Evolutionary conservation across 805 yeast species (phyloP).

Genomic region (Priceomyces fermenticarens): DNA sequence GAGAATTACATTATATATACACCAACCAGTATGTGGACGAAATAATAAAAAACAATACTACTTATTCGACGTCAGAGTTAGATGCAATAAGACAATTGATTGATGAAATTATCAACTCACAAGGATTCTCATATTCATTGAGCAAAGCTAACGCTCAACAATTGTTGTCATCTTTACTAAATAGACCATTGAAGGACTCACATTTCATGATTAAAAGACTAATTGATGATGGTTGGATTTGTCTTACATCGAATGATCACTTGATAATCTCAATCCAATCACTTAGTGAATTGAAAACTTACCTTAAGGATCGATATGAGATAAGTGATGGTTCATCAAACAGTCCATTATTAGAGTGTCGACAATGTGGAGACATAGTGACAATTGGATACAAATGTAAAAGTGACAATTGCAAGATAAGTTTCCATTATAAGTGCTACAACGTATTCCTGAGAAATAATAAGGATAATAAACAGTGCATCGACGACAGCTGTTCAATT

Average conservation of each 20-base stretch:
- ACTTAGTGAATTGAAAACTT: slow-evolving; percentile 46
- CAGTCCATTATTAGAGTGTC: slow-evolving; percentile 45
- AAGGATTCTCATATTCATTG: slow-evolving; percentile 31
- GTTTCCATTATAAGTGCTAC: slow-evolving; percentile 51
- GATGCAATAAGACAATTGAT: slow-evolving; percentile 44
- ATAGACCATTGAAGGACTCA: slow-evolving; percentile 34
- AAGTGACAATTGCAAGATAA: slow-evolving; percentile 26
- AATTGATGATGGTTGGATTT: slow-evolving; percentile 55
- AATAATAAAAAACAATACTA: slow-evolving; percentile 37
- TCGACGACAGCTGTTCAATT: background rate
- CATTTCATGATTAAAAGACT: slow-evolving; percentile 36
- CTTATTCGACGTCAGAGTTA: slow-evolving; percentile 35
- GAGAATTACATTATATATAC: slow-evolving; percentile 31
- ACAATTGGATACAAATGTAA: slow-evolving; percentile 50
- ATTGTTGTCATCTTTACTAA: slow-evolving; percentile 18
- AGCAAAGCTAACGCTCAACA: slow-evolving; percentile 35
- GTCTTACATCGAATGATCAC: slow-evolving; percentile 23
- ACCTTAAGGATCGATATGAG: slow-evolving; percentile 45
- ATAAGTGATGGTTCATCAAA: slow-evolving; percentile 12
- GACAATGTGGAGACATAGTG: slow-evolving; percentile 50
- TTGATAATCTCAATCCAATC: slow-evolving; percentile 39
- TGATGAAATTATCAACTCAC: slow-evolving; percentile 43
- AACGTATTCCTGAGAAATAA: slow-evolving; percentile 35
- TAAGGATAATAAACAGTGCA: background rate
- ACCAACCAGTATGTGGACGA: slow-evolving; percentile 41